Conservation (phyloP, 768 basidiomycete genomes). For the Leucocoprinus birnbaumii region DNA sequence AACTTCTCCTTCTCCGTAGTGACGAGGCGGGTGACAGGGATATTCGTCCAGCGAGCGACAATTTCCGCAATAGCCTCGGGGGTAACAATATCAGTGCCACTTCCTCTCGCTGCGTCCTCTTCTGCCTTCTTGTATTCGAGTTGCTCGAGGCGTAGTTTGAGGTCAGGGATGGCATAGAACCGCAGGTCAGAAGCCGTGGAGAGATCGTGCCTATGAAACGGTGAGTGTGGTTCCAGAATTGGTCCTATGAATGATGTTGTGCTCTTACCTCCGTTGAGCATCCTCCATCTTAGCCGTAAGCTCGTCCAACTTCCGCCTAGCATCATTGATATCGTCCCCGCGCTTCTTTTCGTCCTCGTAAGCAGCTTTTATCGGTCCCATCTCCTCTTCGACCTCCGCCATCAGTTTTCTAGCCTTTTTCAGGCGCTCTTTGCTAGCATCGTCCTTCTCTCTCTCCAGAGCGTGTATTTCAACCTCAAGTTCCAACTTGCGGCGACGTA, state of each 20-base stretch:
- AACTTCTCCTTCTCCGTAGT: slow-evolving; percentile 92
- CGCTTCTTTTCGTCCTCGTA: slow-evolving; percentile 86
- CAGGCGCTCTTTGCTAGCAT: slow-evolving; percentile 83
- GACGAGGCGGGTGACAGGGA: slow-evolving; percentile 84
- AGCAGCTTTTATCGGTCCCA: slow-evolving; percentile 77
- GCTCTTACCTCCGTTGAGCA: slow-evolving; percentile 76
- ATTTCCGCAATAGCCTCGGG: slow-evolving; percentile 93
- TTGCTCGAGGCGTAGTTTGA: slow-evolving; percentile 67
- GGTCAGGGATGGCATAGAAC: slow-evolving; percentile 90
- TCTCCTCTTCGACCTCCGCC: slow-evolving; percentile 80
- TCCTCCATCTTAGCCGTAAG: slow-evolving; percentile 90
- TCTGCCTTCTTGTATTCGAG: slow-evolving; percentile 71
- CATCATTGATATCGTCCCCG: slow-evolving; percentile 74
- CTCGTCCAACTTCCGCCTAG: slow-evolving; percentile 84
- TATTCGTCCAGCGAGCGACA: slow-evolving; percentile 89
- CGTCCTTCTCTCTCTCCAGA: slow-evolving; percentile 87
- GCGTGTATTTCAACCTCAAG: slow-evolving; percentile 96
- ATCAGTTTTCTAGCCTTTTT: slow-evolving; percentile 71
- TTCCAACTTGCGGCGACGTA: slow-evolving; percentile 86
- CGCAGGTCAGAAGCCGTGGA: slow-evolving; percentile 82
- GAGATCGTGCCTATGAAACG: slow-evolving; percentile 55
- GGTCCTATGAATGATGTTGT: too few relatives aligned
- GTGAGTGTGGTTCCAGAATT: not conserved
- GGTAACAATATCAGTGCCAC: slow-evolving; percentile 68
- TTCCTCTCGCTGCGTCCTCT: slow-evolving; percentile 59